A percentile compares a stretch with the other conserved stretches of the same genome.
These are phyloP conservation scores for Psilocybe sp. DNA, from an alignment of 768 basidiomycete species.

Conservation along the genomic window DNA sequence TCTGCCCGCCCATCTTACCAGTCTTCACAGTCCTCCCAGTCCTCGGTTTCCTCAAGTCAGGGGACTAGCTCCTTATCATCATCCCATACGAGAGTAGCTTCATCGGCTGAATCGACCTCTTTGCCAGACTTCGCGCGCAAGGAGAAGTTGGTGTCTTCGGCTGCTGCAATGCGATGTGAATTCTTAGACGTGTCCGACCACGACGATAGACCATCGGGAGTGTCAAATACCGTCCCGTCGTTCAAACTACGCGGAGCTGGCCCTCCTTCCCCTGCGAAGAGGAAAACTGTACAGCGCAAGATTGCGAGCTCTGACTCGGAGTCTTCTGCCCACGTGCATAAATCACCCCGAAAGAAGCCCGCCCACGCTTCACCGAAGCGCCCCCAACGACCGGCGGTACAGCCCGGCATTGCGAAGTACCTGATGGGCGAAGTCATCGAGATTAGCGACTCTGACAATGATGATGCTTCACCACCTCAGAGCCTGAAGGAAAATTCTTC, in stretches of 20 bases:
- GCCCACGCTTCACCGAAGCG: slow-evolving; percentile 6
- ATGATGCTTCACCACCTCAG: not conserved
- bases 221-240: no score
- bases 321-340: not conserved
- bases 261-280: slow-evolving; percentile 12
- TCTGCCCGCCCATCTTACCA: no score
- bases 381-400: slow-evolving; percentile 8
- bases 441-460: slow-evolving; percentile 18
- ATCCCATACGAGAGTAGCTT: no score
- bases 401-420: not conserved
- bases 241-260: no score
- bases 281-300: slow-evolving; percentile 1
- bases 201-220: not conserved
- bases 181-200: not conserved
- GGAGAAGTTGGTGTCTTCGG: not conserved
- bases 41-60: no score
- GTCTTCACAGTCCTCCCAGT: no score
- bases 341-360: slow-evolving; percentile 19
- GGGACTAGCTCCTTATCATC: no score
- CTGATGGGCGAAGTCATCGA: slow-evolving; percentile 10
- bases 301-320: slow-evolving; percentile 9
- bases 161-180: not conserved
- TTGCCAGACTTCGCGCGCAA: not conserved
- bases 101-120: no score
- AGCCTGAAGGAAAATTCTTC: not conserved